Evolutionary conservation across 495 filamentous ascomycete genomes (phyloP), one percentile per base, ranked within the genome.

Genomic region (Acidiella bohemica): DNA sequence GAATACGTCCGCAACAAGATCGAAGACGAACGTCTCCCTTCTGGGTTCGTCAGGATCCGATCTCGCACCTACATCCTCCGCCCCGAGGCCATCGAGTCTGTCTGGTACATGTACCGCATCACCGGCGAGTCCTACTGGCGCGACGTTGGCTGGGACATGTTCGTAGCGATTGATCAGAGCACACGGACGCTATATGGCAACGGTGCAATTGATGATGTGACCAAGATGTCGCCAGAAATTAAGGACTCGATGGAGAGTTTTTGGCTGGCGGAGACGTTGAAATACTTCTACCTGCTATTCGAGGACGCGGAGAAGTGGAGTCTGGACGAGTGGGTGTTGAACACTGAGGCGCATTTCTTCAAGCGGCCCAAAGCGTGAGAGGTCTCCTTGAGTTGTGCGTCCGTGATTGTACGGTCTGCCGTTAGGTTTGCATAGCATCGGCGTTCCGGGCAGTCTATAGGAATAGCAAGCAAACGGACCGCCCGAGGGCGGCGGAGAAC

Each of bases 61-160:
- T 64, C 62, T 25, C 62, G 63, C 19, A 67, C 71, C 30, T 95
- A 95, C 55, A 78, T 88, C 40, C 71, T 95, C n/a, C 63, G 80
- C 32, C 86, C 86, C 31, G 86, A 94, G 65, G 86, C 86, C 2
- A 93, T 94, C 48, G 86, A 94, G 58, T 92, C 83, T 1, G 84
- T 94, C 11, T 94, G 84, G 70, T 86, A 92, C 65, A 84, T 93
- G 80, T 93, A 81, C 65, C 81, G 86, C 53, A 77, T 90, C 47
- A 93, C 85, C 0, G 86, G 84, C 38, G 81, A 90, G 40, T 58
- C 68, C 0, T 57, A 62, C 32, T 94, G 84, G 84, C 82, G 84
- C 39, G 73, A 81, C 41, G 81, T 81, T 49, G 86, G 85, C 14
- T 94, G 86, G 86, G 70, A 73, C 35, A 94, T 94, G 86, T 93